Conservation (phyloP, 306 rosid genomes). For the Mucuna pruriens region DNA sequence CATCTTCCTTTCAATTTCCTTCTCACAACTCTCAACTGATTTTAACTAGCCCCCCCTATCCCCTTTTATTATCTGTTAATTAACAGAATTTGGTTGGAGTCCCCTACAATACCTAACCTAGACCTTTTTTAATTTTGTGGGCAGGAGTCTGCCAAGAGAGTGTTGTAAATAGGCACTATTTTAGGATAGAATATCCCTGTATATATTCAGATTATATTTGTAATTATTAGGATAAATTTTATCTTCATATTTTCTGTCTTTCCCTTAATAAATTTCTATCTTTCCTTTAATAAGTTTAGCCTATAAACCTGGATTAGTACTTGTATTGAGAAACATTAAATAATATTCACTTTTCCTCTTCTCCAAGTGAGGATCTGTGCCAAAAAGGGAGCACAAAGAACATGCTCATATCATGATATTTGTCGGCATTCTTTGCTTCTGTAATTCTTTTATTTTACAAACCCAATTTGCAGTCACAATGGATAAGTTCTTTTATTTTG, state of each 20-base stretch:
- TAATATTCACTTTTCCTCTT: background rate
- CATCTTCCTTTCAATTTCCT: background rate
- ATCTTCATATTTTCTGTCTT: too few relatives aligned
- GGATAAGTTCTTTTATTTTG: background rate
- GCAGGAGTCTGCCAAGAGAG: background rate
- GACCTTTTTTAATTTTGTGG: background rate
- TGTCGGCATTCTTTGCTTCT: background rate
- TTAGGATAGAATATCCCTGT: too few relatives aligned
- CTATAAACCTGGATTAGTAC: too few relatives aligned
- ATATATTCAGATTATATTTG: too few relatives aligned
- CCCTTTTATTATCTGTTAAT: background rate
- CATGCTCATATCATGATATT: background rate
- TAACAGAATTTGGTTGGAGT: too few relatives aligned
- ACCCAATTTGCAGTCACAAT: background rate
- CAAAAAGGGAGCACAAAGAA: slow-evolving; percentile 5
- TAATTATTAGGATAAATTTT: too few relatives aligned
- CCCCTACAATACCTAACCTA: too few relatives aligned
- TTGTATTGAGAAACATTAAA: background rate
- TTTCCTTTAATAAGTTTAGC: too few relatives aligned
- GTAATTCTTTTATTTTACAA: background rate
- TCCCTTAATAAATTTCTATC: too few relatives aligned
- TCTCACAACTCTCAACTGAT: background rate
- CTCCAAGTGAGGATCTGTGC: background rate
- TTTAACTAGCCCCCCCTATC: background rate
- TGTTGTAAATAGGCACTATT: too few relatives aligned